Evolutionary conservation across 2,329 filamentous ascomycete genomes (phyloP), one percentile per base, ranked within the genome.

Genomic region (Colletotrichum magnum): DNA sequence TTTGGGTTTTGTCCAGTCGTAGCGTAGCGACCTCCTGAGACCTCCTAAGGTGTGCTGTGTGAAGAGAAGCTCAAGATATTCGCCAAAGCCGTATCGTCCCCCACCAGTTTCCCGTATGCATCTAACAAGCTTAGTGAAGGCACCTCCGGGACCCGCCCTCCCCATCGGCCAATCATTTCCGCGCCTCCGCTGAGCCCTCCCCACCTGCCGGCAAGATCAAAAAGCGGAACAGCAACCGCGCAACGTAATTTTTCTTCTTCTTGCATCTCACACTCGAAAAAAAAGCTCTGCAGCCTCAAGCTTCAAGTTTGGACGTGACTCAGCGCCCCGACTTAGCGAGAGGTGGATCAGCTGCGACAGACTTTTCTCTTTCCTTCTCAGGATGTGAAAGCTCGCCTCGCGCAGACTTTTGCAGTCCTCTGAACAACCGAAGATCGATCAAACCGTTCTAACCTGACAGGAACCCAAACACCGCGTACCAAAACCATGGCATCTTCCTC

Each of bases 321-420:
- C 43, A 54, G 59, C 36, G 41, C 47, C 53, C 41, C 47, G 39
- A 58, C 13, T 16, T 15, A 43, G 36, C 52, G 24, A 52, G 39
- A 24, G 13, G 39, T 26, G 53, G 21, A 61, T 9, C 32, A 28
- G 53, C 54, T 5, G 26, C n/a, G 52, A 56, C 51, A 26, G 58
- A 58, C 26, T 2, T 12, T 61, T 61, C 32, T 60, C 39, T 43
- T 39, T 45, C 39, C 16, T 63, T 21, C 62, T 64, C 69, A 72
- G 71, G 65, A 72, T 72, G 71, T 72, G 71, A 72, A 32, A 64
- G 50, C 59, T 71, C 64, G 50, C 59, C 39, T 59, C 39, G 15
- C 52, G 68, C 64, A 71, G 64, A 68, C 54, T 64, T 69, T 62
- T 51, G 43, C 59, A 69, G 59, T 51, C 64, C 56, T 43, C 13